phyloP scores from a whole-genome alignment of 2,329 filamentous ascomycete species.

The Neurospora sp. region DNA sequence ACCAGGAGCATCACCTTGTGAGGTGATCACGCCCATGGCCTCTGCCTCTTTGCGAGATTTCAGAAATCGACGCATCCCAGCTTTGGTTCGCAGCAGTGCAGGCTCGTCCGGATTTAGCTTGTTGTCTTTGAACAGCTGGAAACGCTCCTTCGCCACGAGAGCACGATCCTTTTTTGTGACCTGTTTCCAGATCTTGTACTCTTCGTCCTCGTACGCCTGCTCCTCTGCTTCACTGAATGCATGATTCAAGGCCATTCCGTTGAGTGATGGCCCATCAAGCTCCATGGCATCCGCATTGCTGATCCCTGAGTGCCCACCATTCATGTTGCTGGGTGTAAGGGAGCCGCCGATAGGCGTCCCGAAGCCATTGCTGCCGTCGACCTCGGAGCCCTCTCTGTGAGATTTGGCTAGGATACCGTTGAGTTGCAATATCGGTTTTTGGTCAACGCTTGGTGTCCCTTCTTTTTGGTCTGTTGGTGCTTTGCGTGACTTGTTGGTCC shows the following conservation, averaged over 20 bases:
- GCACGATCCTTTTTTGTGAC: constrained; percentile 95
- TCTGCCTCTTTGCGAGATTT: constrained; percentile 66
- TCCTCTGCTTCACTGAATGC: constrained; percentile 58
- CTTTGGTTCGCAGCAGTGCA: constrained; percentile 73
- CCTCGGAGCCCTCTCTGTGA: constrained; percentile 65
- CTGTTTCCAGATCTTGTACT: constrained; percentile 98
- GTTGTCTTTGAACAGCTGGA: constrained; percentile 75
- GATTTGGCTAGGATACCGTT: constrained; percentile 51
- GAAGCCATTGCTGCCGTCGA: constrained; percentile 78
- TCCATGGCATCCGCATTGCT: constrained; percentile 83
- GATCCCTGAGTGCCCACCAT: constrained; percentile 52
- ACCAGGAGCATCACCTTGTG: constrained; percentile 33
- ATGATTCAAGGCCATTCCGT: constrained; percentile 53
- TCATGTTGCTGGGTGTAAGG: constrained; percentile 63
- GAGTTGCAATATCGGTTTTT: constrained; percentile 62
- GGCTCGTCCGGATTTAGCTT: constrained; percentile 81
- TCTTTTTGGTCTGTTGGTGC: constrained; percentile 66
- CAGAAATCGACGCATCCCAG: constrained; percentile 82
- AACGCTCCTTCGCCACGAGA: constrained; percentile 72
- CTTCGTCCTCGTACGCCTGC: constrained; percentile 79
- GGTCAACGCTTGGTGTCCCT: constrained; percentile 65
- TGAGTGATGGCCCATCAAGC: constrained; percentile 66
- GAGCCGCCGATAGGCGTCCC: constrained; percentile 67
- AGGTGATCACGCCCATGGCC: constrained; percentile 31
- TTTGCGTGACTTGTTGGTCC: constrained; percentile 71